Evolutionary conservation across 352 stramenopile species (phyloP), one percentile per base, ranked within the genome.

Genomic region (Globisporangium emineosum): DNA sequence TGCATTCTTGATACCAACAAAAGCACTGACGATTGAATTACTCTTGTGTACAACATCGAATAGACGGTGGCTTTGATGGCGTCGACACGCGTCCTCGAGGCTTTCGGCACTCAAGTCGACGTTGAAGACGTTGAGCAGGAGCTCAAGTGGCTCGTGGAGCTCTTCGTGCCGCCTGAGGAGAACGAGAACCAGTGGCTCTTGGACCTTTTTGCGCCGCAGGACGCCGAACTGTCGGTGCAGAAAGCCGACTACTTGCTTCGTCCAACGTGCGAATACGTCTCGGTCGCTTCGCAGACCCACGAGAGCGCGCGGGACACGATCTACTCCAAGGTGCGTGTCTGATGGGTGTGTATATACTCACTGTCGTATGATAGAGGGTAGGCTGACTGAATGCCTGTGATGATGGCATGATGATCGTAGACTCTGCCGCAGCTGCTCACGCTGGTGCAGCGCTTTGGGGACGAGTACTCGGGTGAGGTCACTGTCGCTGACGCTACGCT

Each of bases 1-100:
- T 23, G 21, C 35, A 42, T 5, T 42, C 12, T 42, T 17, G 1
- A 13, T 17, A 15, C 35, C 35, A 19, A 3, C 10, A 12, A 42
- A n/a, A n/a, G n/a, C 12, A 42, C 12, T 42, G 35, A 42, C 35
- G 35, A 42, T 15, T 17, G 35, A 42, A 15, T 2, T 12, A 17
- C 8, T 5, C 8, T 27, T 32, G 30, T 10, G 1, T 40, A 2
- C 1, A 0, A 12, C 17, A 19, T 42, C 12, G 15, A 3, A 2
- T 71, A 91, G 72, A 70, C 78, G 47, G 82, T 91, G n/a, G 79
- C 82, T 12, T 55, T 90, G 7, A 91, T 90, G 80, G 84, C 80
- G 0, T 73, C 60, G 2, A 91, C 79, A 6, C 79, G 82, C 49
- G 64, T 87, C 21, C 64, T 91, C 13, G 84, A 93, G 66, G 83